These are phyloP conservation scores for Sphaerulina musiva DNA, from an alignment of 2,329 filamentous ascomycete genomes.

Conservation along the genomic window DNA sequence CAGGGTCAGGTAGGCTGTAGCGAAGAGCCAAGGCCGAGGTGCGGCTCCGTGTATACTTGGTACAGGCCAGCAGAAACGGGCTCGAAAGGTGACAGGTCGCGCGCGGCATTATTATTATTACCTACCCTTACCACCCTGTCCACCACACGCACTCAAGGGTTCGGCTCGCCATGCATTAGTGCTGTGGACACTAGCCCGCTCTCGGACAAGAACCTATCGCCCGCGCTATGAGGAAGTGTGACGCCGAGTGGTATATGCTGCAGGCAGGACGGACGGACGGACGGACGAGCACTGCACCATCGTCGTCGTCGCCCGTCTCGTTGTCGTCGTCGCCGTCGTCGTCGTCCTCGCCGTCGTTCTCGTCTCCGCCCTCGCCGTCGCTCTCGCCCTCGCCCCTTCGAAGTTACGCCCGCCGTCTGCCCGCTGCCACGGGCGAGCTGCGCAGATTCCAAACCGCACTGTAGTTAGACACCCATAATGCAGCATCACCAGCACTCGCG, in stretches of 20 bases:
- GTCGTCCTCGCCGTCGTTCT: no score
- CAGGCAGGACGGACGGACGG: not conserved
- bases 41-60: no score
- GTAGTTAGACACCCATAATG: not conserved
- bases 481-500: slow-evolving; percentile 1
- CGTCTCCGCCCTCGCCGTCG: no score
- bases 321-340: not conserved
- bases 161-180: slow-evolving; percentile 7
- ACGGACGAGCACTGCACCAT: not conserved
- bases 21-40: not conserved
- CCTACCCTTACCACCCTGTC: not conserved
- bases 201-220: slow-evolving; percentile 8
- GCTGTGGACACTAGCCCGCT: slow-evolving; percentile 5
- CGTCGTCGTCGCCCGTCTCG: not conserved
- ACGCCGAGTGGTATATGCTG: slow-evolving; percentile 10
- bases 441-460: not conserved
- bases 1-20: not conserved
- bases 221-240: slow-evolving; percentile 10
- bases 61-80: not conserved
- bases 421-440: not conserved
- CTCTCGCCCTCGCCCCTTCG: no score
- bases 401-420: no score
- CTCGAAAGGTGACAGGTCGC: not conserved
- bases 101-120: not conserved
- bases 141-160: not conserved